Evolutionary conservation across 352 stramenopile species (phyloP).

Genomic region (Lagenidium giganteum): DNA sequence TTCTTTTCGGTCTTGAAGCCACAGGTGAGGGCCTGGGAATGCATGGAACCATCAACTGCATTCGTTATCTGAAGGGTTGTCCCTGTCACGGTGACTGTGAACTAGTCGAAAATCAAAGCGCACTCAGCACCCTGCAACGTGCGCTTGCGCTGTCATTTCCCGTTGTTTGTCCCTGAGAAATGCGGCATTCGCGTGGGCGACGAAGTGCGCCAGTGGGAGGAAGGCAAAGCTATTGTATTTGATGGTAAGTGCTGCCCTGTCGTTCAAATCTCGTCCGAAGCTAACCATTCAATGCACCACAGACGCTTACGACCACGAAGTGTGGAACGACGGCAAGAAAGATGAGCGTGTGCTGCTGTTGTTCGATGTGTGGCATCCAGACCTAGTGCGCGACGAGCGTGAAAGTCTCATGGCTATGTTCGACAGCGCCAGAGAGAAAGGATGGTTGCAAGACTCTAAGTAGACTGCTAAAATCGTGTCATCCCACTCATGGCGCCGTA

Average conservation of each 20-base stretch:
- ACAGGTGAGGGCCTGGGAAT: constrained; percentile 33
- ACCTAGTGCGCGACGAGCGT: constrained; percentile 38
- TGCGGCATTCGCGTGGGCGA: constrained; percentile 89
- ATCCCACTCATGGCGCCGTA: no score
- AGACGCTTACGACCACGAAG: constrained; percentile 68
- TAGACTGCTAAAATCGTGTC: no score
- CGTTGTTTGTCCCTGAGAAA: constrained; percentile 77
- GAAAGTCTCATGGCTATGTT: constrained; percentile 58
- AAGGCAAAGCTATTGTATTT: constrained; percentile 68
- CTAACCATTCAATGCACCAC: neutral
- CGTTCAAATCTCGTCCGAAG: neutral
- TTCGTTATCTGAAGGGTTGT: no score
- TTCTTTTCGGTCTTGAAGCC: constrained; percentile 94
- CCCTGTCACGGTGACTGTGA: no score
- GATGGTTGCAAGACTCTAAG: constrained; percentile 46
- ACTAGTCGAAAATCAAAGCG: constrained; percentile 80
- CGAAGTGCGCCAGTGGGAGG: constrained; percentile 64
- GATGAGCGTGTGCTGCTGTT: constrained; percentile 70
- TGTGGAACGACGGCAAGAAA: constrained; percentile 49
- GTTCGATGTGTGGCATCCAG: constrained; percentile 70
- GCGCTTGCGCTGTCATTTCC: constrained; percentile 90
- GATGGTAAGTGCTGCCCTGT: constrained; percentile 42
- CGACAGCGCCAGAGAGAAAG: constrained; percentile 49
- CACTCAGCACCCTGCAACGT: constrained; percentile 95
- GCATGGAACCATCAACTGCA: no score